A percentile compares a stretch with the other conserved stretches of the same genome.
Evolutionary conservation across 2,329 filamentous ascomycete species (phyloP).

Genomic region (Trichoderma guizhouense): DNA sequence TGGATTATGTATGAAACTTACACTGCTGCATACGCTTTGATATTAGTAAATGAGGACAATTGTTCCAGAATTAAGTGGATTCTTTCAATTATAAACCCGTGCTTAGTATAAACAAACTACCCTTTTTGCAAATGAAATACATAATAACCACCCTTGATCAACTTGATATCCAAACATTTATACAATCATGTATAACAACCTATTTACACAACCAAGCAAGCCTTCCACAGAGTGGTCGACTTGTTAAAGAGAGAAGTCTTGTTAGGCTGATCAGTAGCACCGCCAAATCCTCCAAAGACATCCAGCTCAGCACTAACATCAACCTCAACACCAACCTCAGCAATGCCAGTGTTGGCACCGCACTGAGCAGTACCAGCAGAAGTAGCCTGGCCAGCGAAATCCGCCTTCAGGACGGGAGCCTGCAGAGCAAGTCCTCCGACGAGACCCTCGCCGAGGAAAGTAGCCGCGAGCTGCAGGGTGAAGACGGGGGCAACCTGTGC

Average conservation of each 20-base stretch:
- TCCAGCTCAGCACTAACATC: constrained; percentile 11
- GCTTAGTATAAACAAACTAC: neutral
- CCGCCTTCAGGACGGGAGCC: neutral
- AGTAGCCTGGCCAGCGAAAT: neutral
- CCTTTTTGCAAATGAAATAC: neutral
- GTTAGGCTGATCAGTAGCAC: neutral
- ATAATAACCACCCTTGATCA: neutral
- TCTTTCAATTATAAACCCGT: neutral
- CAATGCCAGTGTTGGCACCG: neutral
- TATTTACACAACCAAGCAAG: neutral
- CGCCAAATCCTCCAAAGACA: constrained; percentile 10
- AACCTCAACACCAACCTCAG: neutral
- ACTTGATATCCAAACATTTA: neutral
- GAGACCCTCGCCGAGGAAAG: constrained; percentile 12
- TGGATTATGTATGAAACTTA: neutral
- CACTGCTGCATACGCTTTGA: neutral
- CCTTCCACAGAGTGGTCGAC: neutral
- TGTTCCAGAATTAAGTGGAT: neutral
- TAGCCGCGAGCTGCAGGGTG: constrained; percentile 11
- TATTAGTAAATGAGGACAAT: neutral
- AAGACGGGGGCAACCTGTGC: neutral
- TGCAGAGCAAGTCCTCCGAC: constrained; percentile 2
- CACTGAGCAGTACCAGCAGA: neutral
- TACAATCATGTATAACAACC: neutral
- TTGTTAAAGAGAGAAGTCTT: constrained; percentile 3